Conservation (phyloP, 768 basidiomycete species). For the Strobilomyces dryophilus region DNA sequence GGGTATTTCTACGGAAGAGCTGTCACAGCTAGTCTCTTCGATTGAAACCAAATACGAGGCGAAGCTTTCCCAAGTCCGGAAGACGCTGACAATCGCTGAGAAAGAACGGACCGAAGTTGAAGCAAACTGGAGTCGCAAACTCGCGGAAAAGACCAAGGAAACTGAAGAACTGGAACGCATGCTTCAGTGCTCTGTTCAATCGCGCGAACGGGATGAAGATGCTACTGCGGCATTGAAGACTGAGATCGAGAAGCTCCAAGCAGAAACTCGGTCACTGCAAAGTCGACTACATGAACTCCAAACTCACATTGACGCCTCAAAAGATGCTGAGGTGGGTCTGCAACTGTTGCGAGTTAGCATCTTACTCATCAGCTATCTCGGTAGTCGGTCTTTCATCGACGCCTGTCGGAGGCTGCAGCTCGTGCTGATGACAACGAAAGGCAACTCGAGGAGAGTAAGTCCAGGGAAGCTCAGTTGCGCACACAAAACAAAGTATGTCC, state of each 20-base stretch:
- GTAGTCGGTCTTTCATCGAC: constrained; percentile 45
- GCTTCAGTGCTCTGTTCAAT: constrained; percentile 55
- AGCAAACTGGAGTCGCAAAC: constrained; percentile 82
- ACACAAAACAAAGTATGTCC: constrained; percentile 69
- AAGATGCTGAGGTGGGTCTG: constrained; percentile 60
- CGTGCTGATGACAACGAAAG: constrained; percentile 55
- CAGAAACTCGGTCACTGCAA: constrained; percentile 45
- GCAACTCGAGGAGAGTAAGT: constrained; percentile 68
- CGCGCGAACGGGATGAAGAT: constrained; percentile 56
- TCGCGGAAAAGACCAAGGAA: constrained; percentile 75
- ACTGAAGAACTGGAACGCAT: constrained; percentile 64
- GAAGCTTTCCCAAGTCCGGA: constrained; percentile 67
- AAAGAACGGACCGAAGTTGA: constrained; percentile 85
- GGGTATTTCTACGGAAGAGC: constrained; percentile 52
- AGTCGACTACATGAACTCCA: constrained; percentile 54
- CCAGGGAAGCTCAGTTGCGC: constrained; percentile 65
- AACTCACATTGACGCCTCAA: constrained; percentile 42
- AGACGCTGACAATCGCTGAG: constrained; percentile 61
- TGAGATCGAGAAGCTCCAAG: constrained; percentile 51
- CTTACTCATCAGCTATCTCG: not conserved
- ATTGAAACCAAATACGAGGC: constrained; percentile 75
- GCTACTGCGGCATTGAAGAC: constrained; percentile 45
- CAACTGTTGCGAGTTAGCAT: not conserved
- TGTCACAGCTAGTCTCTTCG: constrained; percentile 68
- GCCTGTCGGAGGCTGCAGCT: constrained; percentile 44